Conservation (phyloP, 352 stramenopile species). For the Phytopythium kandeliae region DNA sequence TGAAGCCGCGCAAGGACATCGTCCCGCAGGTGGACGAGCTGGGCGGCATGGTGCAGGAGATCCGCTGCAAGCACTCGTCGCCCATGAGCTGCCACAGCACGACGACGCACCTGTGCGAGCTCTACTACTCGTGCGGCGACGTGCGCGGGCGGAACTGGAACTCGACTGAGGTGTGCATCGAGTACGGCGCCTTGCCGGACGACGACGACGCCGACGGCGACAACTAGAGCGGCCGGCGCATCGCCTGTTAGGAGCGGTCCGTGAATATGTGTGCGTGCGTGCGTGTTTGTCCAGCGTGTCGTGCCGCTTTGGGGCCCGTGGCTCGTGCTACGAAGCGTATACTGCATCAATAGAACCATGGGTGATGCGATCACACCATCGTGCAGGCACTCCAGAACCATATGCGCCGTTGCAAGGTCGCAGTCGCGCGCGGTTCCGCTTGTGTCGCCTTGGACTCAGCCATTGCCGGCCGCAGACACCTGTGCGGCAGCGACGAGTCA, state of each 20-base stretch:
- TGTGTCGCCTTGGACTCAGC: slow-evolving; percentile 33
- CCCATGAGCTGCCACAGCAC: slow-evolving; percentile 71
- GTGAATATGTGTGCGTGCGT: no score
- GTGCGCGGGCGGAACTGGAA: slow-evolving; percentile 55
- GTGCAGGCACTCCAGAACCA: no score
- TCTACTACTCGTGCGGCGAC: slow-evolving; percentile 72
- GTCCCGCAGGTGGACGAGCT: slow-evolving; percentile 72
- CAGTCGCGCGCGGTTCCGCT: not conserved
- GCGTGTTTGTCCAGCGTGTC: no score
- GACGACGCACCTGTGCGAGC: slow-evolving; percentile 67
- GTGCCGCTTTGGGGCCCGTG: no score
- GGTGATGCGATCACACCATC: no score
- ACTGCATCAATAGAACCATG: no score
- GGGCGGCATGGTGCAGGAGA: slow-evolving; percentile 71
- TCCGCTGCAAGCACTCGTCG: slow-evolving; percentile 62
- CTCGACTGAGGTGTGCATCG: slow-evolving; percentile 44
- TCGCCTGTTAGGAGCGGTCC: not conserved
- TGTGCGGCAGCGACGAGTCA: slow-evolving; percentile 9
- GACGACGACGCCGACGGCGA: slow-evolving; percentile 21
- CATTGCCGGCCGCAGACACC: slow-evolving; percentile 88
- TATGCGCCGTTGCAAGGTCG: not conserved
- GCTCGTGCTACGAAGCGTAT: no score
- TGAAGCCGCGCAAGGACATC: slow-evolving; percentile 77
- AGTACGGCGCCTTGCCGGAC: slow-evolving; percentile 31
- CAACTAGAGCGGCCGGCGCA: not conserved